Percentiles rank a stretch among this genome's conserved stretches.
phyloP scores from a whole-genome alignment of 768 basidiomycete genomes.

The Stropharia rugosoannulata region DNA sequence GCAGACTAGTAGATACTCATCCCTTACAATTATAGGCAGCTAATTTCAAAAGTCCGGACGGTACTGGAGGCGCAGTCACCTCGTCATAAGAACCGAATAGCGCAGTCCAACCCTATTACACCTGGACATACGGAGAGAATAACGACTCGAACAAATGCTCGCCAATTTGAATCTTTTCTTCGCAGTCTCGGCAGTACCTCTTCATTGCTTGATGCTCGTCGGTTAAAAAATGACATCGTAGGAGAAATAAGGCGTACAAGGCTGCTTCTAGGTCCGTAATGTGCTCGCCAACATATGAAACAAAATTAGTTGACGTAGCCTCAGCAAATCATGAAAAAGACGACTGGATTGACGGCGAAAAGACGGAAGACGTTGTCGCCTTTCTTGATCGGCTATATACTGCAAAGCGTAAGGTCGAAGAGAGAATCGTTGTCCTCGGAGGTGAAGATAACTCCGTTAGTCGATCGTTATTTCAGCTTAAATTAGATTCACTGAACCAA shows the following conservation, averaged over 20 bases:
- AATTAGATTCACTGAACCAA: conserved; percentile 2
- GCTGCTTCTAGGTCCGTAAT: conserved; percentile 58
- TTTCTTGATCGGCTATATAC: conserved; percentile 88
- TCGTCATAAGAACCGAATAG: conserved; percentile 39
- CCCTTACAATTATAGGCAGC: conserved; percentile 44
- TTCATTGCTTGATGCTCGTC: conserved; percentile 83
- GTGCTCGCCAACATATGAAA: background rate
- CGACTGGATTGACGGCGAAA: conserved; percentile 86
- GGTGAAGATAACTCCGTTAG: conserved; percentile 66
- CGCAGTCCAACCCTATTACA: conserved; percentile 34
- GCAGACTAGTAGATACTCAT: conserved; percentile 8
- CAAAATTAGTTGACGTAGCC: background rate
- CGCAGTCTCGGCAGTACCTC: conserved; percentile 80
- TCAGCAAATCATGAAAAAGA: conserved; percentile 84
- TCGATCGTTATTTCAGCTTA: background rate
- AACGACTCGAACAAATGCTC: conserved; percentile 75
- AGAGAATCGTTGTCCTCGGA: conserved; percentile 79
- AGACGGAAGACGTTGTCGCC: conserved; percentile 80
- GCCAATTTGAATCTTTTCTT: conserved; percentile 90
- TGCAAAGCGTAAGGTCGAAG: conserved; percentile 85
- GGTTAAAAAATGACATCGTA: conserved; percentile 89
- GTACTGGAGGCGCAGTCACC: conserved; percentile 81
- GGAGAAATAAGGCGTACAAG: conserved; percentile 88
- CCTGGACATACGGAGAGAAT: conserved; percentile 62
- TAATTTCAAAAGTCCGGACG: conserved; percentile 86